Base-by-base conservation (phyloP, 2,329 filamentous ascomycete species). In the Ophiognomonia clavigignenti-juglandacearum region DNA sequence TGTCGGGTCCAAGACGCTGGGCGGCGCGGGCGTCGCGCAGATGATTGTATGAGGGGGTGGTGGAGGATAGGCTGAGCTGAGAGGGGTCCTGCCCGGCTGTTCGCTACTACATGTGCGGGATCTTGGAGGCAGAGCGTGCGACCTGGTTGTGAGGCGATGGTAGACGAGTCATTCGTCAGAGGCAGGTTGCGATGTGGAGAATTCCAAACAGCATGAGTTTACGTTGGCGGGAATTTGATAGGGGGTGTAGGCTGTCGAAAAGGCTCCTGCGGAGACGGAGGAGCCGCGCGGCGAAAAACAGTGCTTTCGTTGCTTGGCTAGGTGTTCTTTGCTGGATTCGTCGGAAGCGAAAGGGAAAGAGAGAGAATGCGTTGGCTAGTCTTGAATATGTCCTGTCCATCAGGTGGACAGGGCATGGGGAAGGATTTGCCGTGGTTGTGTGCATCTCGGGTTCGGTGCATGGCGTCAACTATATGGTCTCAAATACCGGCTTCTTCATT, bases 1-100 rank as follows among this genome's bases (percentile, higher is more conserved):
- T 68, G 82, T 90, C 56, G 87, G 87, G 52, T 96, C 91, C 77
- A 97, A 97, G 81, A 97, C 92, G 14, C 77, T 98, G 44, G 93
- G 93, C 56, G 93, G 93, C 44, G 85, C 88, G 57, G 92, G 92
- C 43, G 86, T 96, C 57, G 93, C 90, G 53, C 91, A 96, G 74
- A 96, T 97, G 92, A 96, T 97, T 70, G 90, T 97, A 62, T 95
- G 75, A 72, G 57, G 47, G 26, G 37, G 31, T 24, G 9, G 13
- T 11, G 10, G 4, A 14, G 29, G 18, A 18, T 23, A 10, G 23
- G 19, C 23, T 3, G 13, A 9, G 19, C 13, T 18, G 14, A 8
- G 11, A 4, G 7, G 26, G n/a, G 13, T n/a, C 29, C n/a, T 5
- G 10, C 13, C 4, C n/a, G 29, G 29, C 4, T 13, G 11, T n/a